Percentiles rank a stretch among this genome's conserved stretches.
Evolutionary conservation across 73 alveolate species (phyloP).

Genomic region (Paramecium pentaurelia): DNA sequence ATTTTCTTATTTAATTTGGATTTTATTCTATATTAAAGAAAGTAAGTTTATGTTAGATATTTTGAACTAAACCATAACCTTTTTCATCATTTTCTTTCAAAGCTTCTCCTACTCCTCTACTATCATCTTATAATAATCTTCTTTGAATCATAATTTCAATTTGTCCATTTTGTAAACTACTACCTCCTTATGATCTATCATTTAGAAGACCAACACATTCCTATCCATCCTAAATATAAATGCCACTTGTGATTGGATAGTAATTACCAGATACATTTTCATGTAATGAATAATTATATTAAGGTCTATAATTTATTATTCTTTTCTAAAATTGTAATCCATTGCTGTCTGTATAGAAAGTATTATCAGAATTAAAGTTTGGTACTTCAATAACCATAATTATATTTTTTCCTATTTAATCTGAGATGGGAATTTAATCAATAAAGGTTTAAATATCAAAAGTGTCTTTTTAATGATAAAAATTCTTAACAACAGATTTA

Average conservation of each 20-base stretch:
- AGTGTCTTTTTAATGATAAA: background rate
- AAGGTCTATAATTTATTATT: conserved; percentile 62
- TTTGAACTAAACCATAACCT: background rate
- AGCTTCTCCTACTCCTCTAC: conserved; percentile 82
- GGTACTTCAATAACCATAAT: conserved; percentile 36
- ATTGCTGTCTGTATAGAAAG: conserved; percentile 72
- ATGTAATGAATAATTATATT: conserved; percentile 54
- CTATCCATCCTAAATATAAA: conserved; percentile 59
- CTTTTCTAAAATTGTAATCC: conserved; percentile 73
- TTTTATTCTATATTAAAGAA: background rate
- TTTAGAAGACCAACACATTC: conserved; percentile 60
- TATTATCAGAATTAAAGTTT: conserved; percentile 39
- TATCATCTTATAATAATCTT: conserved; percentile 69
- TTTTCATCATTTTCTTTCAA: conserved; percentile 68
- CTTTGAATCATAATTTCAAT: conserved; percentile 93
- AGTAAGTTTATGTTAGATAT: conserved; percentile 6
- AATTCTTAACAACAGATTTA: conserved; percentile 16
- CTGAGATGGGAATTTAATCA: conserved; percentile 47
- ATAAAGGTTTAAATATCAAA: conserved; percentile 47
- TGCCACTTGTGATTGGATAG: conserved; percentile 71
- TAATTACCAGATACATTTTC: conserved; percentile 69
- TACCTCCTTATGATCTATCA: conserved; percentile 91
- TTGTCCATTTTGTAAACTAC: conserved; percentile 82
- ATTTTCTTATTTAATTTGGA: background rate
- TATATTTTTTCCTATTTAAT: conserved; percentile 49